phyloP scores from a whole-genome alignment of 106 monocot species.

The Vanilla planifolia region DNA sequence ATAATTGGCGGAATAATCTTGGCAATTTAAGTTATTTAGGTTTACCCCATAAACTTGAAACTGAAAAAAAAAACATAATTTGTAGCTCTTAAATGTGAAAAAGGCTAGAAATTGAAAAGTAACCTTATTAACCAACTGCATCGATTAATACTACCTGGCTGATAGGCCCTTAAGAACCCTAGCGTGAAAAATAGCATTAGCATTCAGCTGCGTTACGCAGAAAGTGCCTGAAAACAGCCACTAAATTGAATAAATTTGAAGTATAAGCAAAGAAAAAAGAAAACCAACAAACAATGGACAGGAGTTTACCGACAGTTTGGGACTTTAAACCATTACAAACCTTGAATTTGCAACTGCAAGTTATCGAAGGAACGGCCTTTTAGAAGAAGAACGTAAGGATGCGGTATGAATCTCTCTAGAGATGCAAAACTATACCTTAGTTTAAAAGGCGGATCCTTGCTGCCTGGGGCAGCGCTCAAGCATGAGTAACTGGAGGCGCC shows the following conservation, averaged over 20 bases:
- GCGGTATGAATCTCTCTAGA: neutral
- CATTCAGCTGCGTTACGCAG: neutral
- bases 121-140: no score
- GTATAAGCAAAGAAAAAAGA: neutral
- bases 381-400: neutral
- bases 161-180: conserved; percentile 2
- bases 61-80: no score
- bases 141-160: conserved; percentile 1
- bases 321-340: conserved; percentile 1
- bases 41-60: no score
- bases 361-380: neutral
- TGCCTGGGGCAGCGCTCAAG: neutral
- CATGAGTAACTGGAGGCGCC: neutral
- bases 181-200: neutral
- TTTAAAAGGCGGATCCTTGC: neutral
- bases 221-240: neutral
- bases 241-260: neutral
- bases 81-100: no score
- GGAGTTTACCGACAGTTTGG: conserved; percentile 1
- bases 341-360: conserved; percentile 2
- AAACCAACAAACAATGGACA: neutral
- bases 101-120: no score
- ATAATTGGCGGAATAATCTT: no score
- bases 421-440: neutral
- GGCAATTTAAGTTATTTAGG: no score